phyloP scores from a whole-genome alignment of 2,329 filamentous ascomycete genomes.

The Apiospora arundinis region DNA sequence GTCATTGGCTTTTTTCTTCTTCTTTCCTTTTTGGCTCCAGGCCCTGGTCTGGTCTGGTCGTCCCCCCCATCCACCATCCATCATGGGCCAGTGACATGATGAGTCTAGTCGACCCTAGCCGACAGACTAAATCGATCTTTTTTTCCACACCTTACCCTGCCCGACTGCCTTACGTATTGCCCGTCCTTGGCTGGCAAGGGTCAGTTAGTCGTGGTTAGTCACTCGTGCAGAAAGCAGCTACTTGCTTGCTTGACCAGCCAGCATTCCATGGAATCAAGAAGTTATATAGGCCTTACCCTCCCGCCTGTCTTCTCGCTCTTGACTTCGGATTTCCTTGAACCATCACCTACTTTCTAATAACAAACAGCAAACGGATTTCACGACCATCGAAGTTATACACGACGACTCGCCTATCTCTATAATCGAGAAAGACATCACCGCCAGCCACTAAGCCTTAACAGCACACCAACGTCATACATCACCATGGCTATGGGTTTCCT shows the following conservation, averaged over 20 bases:
- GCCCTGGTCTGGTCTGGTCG: too few species aligned
- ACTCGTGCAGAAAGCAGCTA: not conserved
- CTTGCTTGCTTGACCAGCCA: not conserved
- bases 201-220: not conserved
- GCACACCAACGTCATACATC: slow-evolving; percentile 29
- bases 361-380: too few species aligned
- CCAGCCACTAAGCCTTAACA: too few species aligned
- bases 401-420: not conserved
- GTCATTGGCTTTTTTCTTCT: not conserved
- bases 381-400: not conserved
- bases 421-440: too few species aligned
- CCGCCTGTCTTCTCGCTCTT: not conserved
- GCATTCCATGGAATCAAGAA: slow-evolving; percentile 7
- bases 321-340: not conserved
- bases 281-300: slow-evolving; percentile 12
- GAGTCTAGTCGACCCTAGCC: not conserved
- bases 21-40: not conserved
- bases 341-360: not conserved
- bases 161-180: not conserved
- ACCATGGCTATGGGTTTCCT: slow-evolving; percentile 61
- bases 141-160: not conserved
- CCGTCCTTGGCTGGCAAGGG: slow-evolving; percentile 2
- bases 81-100: not conserved
- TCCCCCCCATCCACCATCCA: not conserved
- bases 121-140: not conserved